Evolutionary conservation across 225 moss, liverwort and hornwort genomes (phyloP), one percentile per base, ranked within the genome.

Genomic region (Sphagnum tenellum): DNA sequence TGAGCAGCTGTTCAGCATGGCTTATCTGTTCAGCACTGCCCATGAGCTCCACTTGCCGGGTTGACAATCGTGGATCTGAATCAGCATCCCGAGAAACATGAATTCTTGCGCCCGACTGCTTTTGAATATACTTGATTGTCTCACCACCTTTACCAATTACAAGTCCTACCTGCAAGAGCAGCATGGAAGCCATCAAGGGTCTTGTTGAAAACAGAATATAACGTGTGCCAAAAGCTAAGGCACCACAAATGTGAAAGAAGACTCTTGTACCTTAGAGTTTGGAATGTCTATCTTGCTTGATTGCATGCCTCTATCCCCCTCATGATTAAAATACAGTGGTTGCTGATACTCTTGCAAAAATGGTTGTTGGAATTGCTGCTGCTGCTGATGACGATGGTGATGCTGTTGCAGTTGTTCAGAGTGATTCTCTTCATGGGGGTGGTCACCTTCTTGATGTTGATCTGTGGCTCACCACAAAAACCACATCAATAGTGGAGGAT

Each of bases 101-200:
- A 54, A 96, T 96, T 70, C 96, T 86, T 44, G 96, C 96, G 60
- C 96, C 96, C 50, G 96, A 96, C 66, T 96, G 96, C 48, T 90
- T 92, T 64, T 96, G 96, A 57, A 96, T 68, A 65, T 96, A 96
- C 54, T 96, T 96, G 59, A 96, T 96, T 2, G 96, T 96, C 67
- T 96, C 96, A 14, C 96, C 96, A 45, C 96, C 96, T 87, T 96
- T 96, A 3, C 96, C 96, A 69, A 96, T 96, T 6, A 96, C 96
- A 54, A 96, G 88, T 47, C 96, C 96, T 66, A 96, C 95, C 95
- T 94, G 76, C 59, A 60, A 64, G 29, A 29, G 29, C 29, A 29
- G 29, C 29, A 29, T 29, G 29, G 29, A 29, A 29, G 29, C 29
- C 29, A 29, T 29, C 29, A 29, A 29, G 29, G 29, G 29, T 29